These are phyloP conservation scores for Somion occarium DNA, from an alignment of 1,284 basidiomycete species.

Conservation along the genomic window DNA sequence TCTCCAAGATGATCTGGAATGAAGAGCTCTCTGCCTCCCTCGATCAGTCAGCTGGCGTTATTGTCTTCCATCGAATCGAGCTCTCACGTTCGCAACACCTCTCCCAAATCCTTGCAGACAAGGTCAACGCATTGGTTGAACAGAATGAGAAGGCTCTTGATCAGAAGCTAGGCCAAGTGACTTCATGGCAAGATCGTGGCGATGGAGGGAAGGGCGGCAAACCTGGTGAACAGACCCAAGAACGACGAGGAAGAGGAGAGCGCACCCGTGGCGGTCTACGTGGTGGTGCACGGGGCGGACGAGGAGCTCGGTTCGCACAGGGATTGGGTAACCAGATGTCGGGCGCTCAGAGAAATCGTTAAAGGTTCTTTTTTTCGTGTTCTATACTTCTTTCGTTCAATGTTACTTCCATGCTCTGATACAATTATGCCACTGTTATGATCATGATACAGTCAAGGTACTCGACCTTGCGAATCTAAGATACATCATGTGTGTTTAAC, in stretches of 20 bases:
- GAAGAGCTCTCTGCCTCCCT: conserved; percentile 94
- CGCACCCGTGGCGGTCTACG: conserved; percentile 48
- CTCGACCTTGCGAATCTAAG: too few relatives aligned
- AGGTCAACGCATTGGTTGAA: conserved; percentile 85
- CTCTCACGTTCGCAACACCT: conserved; percentile 88
- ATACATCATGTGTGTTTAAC: too few relatives aligned
- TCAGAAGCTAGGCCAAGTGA: conserved; percentile 71
- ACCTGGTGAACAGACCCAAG: conserved; percentile 70
- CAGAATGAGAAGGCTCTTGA: conserved; percentile 96
- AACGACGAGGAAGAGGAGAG: conserved; percentile 67
- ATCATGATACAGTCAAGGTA: too few relatives aligned
- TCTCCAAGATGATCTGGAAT: conserved; percentile 99
- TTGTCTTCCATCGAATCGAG: conserved; percentile 90
- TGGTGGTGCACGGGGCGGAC: conserved; percentile 58
- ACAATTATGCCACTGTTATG: too few relatives aligned
- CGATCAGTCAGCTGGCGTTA: conserved; percentile 83
- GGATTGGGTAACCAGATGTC: conserved; percentile 77
- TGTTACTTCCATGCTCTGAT: too few relatives aligned
- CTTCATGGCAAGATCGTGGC: conserved; percentile 64
- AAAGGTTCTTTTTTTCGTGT: conserved; percentile 7
- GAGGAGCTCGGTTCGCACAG: conserved; percentile 74
- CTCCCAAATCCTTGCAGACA: conserved; percentile 85
- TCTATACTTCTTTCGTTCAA: conserved; percentile 3
- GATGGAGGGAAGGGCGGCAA: conserved; percentile 75
- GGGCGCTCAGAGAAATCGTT: conserved; percentile 28